Conservation (phyloP, 2,329 filamentous ascomycete species). For the Pseudogymnoascus sp. region DNA sequence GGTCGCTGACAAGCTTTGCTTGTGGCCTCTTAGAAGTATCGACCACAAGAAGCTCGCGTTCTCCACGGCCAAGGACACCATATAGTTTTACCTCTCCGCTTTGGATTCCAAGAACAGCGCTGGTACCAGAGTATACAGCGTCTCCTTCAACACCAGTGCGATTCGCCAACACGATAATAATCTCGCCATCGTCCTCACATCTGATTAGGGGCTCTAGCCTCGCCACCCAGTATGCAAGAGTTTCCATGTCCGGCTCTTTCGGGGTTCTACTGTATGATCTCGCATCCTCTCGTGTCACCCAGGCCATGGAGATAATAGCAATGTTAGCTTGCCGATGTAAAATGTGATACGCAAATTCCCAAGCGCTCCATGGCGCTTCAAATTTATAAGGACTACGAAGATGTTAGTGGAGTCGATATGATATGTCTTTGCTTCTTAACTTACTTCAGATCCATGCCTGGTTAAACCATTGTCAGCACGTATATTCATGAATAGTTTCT, state of each 20-base stretch:
- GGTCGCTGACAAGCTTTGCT: slow-evolving; percentile 21
- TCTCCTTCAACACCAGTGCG: slow-evolving; percentile 60
- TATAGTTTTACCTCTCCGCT: slow-evolving; percentile 61
- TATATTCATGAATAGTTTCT: not conserved
- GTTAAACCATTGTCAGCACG: not conserved
- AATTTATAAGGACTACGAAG: slow-evolving; percentile 41
- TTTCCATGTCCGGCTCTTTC: slow-evolving; percentile 62
- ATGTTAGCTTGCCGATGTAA: slow-evolving; percentile 50
- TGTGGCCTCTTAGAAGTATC: slow-evolving; percentile 39
- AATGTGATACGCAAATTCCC: slow-evolving; percentile 46
- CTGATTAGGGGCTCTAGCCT: slow-evolving; percentile 60
- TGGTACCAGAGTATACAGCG: slow-evolving; percentile 66
- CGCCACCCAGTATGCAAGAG: slow-evolving; percentile 67
- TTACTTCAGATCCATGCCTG: slow-evolving; percentile 57
- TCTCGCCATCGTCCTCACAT: slow-evolving; percentile 45
- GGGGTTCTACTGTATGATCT: slow-evolving; percentile 41
- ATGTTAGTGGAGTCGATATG: slow-evolving; percentile 20
- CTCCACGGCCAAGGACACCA: slow-evolving; percentile 62
- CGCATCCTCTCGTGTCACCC: slow-evolving; percentile 55
- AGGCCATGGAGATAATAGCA: slow-evolving; percentile 70
- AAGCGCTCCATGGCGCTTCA: slow-evolving; percentile 42
- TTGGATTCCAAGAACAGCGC: slow-evolving; percentile 60
- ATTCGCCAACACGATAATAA: slow-evolving; percentile 66
- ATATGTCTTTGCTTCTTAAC: slow-evolving; percentile 15
- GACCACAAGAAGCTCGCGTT: slow-evolving; percentile 61